These are phyloP conservation scores for Populus tremula DNA, from an alignment of 345 rosid species.

Conservation along the genomic window DNA sequence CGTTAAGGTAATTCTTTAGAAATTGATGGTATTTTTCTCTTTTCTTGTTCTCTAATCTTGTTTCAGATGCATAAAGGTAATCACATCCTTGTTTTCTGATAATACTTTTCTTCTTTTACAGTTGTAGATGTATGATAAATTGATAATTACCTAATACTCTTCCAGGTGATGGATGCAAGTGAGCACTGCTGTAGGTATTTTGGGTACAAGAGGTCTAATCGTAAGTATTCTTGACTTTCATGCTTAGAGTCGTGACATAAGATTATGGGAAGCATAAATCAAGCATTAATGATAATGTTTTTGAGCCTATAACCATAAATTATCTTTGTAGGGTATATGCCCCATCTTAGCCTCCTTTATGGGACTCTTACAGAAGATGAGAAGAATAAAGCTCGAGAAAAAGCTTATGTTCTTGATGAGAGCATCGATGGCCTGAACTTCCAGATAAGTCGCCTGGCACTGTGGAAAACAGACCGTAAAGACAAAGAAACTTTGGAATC, in stretches of 20 bases:
- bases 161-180: constrained; percentile 68
- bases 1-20: no score
- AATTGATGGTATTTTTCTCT: neutral
- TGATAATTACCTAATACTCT: neutral
- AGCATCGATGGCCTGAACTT: constrained; percentile 48
- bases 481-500: constrained; percentile 60
- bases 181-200: constrained; percentile 50
- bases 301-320: neutral
- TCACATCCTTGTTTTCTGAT: neutral
- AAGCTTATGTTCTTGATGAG: constrained; percentile 49
- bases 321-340: constrained; percentile 76
- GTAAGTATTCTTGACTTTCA: constrained; percentile 41
- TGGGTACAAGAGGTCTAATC: constrained; percentile 40
- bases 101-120: neutral
- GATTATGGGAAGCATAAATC: neutral
- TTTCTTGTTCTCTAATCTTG: neutral
- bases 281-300: neutral
- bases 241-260: neutral
- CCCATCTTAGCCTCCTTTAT: constrained; percentile 77
- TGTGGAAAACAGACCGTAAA: constrained; percentile 62
- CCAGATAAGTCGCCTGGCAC: constrained; percentile 48
- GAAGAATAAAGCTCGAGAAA: constrained; percentile 70
- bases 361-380: constrained; percentile 68
- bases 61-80: neutral
- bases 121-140: no score